These are phyloP conservation scores for Cordyceps cicadae DNA, from an alignment of 2,329 filamentous ascomycete genomes.

Conservation along the genomic window DNA sequence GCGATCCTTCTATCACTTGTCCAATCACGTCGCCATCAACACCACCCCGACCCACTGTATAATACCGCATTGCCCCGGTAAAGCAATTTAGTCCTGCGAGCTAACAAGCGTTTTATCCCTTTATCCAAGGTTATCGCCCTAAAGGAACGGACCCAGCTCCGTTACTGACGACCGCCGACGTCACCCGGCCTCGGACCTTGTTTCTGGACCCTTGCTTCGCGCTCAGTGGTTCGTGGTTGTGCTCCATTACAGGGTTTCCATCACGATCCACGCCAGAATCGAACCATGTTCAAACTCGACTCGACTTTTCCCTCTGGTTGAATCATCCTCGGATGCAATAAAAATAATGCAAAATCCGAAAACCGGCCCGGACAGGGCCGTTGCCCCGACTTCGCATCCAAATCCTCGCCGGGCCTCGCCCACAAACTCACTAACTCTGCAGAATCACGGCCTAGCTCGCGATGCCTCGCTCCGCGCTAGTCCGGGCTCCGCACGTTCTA, in stretches of 20 bases:
- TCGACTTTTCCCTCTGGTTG: not conserved
- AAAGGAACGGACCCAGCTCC: not conserved
- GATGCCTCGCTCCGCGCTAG: slow-evolving; percentile 29
- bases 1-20: not conserved
- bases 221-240: not conserved
- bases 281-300: not conserved
- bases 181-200: not conserved
- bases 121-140: not conserved
- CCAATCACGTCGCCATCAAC: not conserved
- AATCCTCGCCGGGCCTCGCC: slow-evolving; percentile 35
- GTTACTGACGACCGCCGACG: slow-evolving; percentile 5
- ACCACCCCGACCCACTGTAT: not conserved
- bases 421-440: slow-evolving; percentile 39
- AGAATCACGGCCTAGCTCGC: slow-evolving; percentile 36
- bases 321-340: slow-evolving; percentile 2
- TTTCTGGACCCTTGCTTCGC: not conserved
- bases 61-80: not conserved
- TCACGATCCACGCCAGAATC: not conserved
- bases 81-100: not conserved
- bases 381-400: not conserved
- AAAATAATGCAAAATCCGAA: not conserved
- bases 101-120: not conserved
- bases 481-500: slow-evolving; percentile 18
- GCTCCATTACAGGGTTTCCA: slow-evolving; percentile 1
- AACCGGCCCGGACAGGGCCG: not conserved